These are phyloP conservation scores for Acer campestre DNA, from an alignment of 345 rosid species.

Conservation along the genomic window DNA sequence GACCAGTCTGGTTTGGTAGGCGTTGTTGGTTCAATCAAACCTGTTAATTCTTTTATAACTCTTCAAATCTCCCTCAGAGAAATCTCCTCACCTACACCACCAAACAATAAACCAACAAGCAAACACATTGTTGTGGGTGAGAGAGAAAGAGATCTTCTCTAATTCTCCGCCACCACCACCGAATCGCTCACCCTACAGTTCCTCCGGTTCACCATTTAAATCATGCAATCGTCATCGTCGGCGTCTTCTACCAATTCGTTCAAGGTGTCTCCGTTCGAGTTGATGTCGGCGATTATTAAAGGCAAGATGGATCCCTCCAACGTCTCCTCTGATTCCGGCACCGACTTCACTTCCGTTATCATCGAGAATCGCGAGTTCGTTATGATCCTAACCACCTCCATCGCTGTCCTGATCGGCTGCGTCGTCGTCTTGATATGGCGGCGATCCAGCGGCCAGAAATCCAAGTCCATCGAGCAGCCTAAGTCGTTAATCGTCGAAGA, in stretches of 20 bases:
- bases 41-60: too few species aligned
- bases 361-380: conserved; percentile 77
- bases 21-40: conserved; percentile 37
- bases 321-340: conserved; percentile 48
- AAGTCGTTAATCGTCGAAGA: conserved; percentile 55
- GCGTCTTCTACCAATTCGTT: conserved; percentile 31
- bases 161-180: not conserved
- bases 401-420: conserved; percentile 88
- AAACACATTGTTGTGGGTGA: not conserved
- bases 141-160: conserved; percentile 34
- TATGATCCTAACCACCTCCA: conserved; percentile 76
- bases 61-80: conserved; percentile 13
- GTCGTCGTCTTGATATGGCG: conserved; percentile 77
- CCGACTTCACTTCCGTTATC: conserved; percentile 55
- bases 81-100: conserved; percentile 51
- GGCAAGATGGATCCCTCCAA: conserved; percentile 74
- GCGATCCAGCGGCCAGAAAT: conserved; percentile 57
- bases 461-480: conserved; percentile 45
- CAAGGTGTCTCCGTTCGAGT: conserved; percentile 70
- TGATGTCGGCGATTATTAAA: conserved; percentile 76
- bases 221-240: conserved; percentile 20
- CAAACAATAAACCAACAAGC: conserved; percentile 36
- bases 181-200: not conserved
- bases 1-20: conserved; percentile 68
- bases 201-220: not conserved